Evolutionary conservation across 2,329 filamentous ascomycete species (phyloP), one percentile per base, ranked within the genome.

Genomic region (Fusarium devonianum): DNA sequence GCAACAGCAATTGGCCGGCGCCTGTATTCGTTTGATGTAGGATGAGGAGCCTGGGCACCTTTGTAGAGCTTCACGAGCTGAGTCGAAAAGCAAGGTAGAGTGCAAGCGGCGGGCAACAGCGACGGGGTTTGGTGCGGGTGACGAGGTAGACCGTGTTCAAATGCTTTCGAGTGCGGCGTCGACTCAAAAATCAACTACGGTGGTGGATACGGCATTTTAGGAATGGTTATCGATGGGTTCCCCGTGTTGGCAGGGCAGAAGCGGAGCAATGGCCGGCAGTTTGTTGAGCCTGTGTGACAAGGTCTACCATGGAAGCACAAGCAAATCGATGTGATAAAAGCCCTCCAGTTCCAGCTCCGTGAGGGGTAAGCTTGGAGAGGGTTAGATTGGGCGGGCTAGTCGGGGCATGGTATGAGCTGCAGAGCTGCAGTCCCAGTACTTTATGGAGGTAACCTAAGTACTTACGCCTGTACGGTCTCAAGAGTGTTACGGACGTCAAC

Each of bases 401-500:
- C n/a, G n/a, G n/a, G n/a, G n/a, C n/a, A n/a, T n/a, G n/a, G n/a
- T n/a, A n/a, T n/a, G n/a, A n/a, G n/a, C n/a, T n/a, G n/a, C n/a
- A n/a, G n/a, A n/a, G n/a, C n/a, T n/a, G n/a, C n/a, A n/a, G n/a
- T n/a, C n/a, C n/a, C n/a, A n/a, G n/a, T n/a, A n/a, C n/a, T n/a
- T n/a, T n/a, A n/a, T n/a, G n/a, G n/a, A n/a, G n/a, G n/a, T n/a
- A n/a, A n/a, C n/a, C n/a, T n/a, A n/a, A n/a, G n/a, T n/a, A n/a
- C n/a, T n/a, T n/a, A n/a, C n/a, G n/a, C n/a, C n/a, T n/a, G n/a
- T n/a, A n/a, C n/a, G n/a, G n/a, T n/a, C n/a, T n/a, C n/a, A n/a
- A n/a, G n/a, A n/a, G n/a, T n/a, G 37, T 41, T 41, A 42, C 40
- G 49, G 40, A 58, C 46, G 49, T 51, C 49, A 58, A n/a, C 54